Conservation (phyloP, 345 rosid genomes). For the Heritiera fomes region DNA sequence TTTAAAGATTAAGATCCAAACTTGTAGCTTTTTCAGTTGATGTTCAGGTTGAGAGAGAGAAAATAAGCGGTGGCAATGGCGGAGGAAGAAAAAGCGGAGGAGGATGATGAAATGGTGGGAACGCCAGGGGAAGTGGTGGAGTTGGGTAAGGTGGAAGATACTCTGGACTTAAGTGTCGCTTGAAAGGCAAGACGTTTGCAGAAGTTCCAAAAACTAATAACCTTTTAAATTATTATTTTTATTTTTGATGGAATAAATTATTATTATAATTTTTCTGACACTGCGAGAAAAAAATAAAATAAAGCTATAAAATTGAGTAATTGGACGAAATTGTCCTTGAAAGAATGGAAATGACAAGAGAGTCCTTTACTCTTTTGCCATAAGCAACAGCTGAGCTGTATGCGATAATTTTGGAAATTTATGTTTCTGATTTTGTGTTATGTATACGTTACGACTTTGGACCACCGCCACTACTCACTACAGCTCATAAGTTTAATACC, state of each 20-base stretch:
- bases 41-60: background rate
- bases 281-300: no score
- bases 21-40: background rate
- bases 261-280: no score
- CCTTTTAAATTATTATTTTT: no score
- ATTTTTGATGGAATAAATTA: no score
- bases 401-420: slow-evolving; percentile 31
- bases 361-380: slow-evolving; percentile 27
- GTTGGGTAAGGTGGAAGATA: slow-evolving; percentile 33
- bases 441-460: slow-evolving; percentile 34
- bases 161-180: slow-evolving; percentile 37
- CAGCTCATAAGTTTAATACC: slow-evolving; percentile 34
- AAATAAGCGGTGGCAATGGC: slow-evolving; percentile 13
- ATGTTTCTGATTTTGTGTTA: background rate
- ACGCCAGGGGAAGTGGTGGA: slow-evolving; percentile 16
- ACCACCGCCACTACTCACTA: slow-evolving; percentile 44
- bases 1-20: slow-evolving; percentile 35
- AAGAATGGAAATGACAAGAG: background rate
- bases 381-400: slow-evolving; percentile 52
- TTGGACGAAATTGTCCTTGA: slow-evolving; percentile 31
- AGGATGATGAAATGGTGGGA: background rate
- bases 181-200: slow-evolving; percentile 35
- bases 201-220: background rate
- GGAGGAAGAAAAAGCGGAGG: slow-evolving; percentile 26
- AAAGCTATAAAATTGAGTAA: no score